Conservation (phyloP, 768 basidiomycete genomes). For the Cystobasidium tubakii region DNA sequence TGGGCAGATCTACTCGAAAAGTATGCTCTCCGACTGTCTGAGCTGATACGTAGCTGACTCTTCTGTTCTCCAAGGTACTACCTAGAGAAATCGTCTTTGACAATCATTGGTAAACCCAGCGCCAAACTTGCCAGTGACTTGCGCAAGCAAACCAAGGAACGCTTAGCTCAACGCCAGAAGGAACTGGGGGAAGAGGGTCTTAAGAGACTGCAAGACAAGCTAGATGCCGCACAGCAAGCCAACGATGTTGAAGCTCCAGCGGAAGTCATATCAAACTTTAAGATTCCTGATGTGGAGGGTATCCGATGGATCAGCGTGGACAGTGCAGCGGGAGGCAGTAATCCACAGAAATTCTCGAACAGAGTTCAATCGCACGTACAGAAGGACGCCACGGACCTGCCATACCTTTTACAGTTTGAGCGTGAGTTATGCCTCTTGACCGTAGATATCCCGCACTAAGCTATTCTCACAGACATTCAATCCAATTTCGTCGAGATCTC, state of each 20-base stretch:
- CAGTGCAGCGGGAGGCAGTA: constrained; percentile 54
- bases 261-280: constrained; percentile 74
- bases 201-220: constrained; percentile 59
- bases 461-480: constrained; percentile 52
- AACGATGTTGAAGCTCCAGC: constrained; percentile 75
- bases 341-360: constrained; percentile 35
- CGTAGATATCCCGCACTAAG: neutral
- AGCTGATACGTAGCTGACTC: neutral
- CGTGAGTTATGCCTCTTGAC: constrained; percentile 49
- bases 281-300: constrained; percentile 80
- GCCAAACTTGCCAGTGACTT: constrained; percentile 71
- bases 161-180: constrained; percentile 64
- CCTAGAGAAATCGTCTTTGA: constrained; percentile 63
- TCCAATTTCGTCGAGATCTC: constrained; percentile 86
- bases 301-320: constrained; percentile 86
- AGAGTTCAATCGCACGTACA: constrained; percentile 62
- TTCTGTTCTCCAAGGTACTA: constrained; percentile 61
- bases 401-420: constrained; percentile 90
- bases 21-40: constrained; percentile 52
- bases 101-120: constrained; percentile 84
- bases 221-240: constrained; percentile 78
- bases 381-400: constrained; percentile 61
- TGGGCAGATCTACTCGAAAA: constrained; percentile 72
- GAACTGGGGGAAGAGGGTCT: constrained; percentile 75
- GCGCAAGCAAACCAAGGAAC: constrained; percentile 70